Conservation (phyloP, 257 asterid species). For the Cordia subcordata region DNA sequence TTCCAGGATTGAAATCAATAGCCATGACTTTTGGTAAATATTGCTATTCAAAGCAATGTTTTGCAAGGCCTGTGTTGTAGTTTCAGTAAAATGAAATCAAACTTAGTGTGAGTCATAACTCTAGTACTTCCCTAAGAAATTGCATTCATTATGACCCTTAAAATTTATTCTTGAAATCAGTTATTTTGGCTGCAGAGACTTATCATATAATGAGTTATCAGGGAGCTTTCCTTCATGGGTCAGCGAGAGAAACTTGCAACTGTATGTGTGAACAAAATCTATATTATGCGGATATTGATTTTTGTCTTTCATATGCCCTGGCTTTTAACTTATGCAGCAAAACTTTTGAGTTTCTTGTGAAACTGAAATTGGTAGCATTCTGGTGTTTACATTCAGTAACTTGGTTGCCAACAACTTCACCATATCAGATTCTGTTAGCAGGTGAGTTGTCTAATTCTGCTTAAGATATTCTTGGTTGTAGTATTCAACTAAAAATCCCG, state of each 20-base stretch:
- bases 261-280: slow-evolving; percentile 36
- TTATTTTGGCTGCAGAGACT: slow-evolving; percentile 43
- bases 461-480: not conserved
- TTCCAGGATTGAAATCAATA: slow-evolving; percentile 4
- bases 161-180: not conserved
- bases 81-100: no score
- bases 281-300: not conserved
- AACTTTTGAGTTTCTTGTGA: not conserved
- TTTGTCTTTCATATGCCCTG: not conserved
- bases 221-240: slow-evolving; percentile 81
- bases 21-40: no score
- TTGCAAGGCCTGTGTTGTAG: not conserved
- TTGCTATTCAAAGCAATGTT: not conserved
- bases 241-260: slow-evolving; percentile 32
- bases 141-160: not conserved
- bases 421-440: slow-evolving; percentile 31
- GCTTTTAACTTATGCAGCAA: not conserved
- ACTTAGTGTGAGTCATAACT: no score
- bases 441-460: slow-evolving; percentile 30
- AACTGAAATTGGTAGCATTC: slow-evolving; percentile 3
- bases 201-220: slow-evolving; percentile 65
- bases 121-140: no score
- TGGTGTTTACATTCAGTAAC: slow-evolving; percentile 36
- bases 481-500: no score
- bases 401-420: slow-evolving; percentile 73